phyloP scores from a whole-genome alignment of 331 rosid genomes.

The Acacia pycnantha region DNA sequence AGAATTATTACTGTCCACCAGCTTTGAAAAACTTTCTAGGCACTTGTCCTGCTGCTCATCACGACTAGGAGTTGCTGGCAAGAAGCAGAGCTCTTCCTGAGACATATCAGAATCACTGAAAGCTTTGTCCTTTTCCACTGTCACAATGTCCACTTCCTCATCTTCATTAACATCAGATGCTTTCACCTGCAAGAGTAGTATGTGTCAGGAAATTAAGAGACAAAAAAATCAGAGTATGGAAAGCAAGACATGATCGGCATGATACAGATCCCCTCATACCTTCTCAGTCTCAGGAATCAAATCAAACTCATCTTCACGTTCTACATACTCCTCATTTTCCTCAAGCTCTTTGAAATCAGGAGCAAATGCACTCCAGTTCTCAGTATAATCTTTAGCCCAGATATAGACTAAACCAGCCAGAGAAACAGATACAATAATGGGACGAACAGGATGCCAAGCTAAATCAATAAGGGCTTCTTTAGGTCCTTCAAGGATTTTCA shows the following conservation, averaged over 20 bases:
- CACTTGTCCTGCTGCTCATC: conserved; percentile 80
- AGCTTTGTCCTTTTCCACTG: conserved; percentile 78
- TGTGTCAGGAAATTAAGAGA: neutral
- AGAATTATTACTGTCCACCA: conserved; percentile 74
- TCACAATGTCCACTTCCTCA: conserved; percentile 81
- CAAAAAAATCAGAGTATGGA: neutral
- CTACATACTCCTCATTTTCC: conserved; percentile 91
- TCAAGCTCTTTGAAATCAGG: conserved; percentile 97
- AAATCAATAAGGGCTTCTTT: conserved; percentile 93
- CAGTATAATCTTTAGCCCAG: conserved; percentile 97
- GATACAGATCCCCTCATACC: conserved; percentile 43
- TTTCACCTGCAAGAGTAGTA: conserved; percentile 59
- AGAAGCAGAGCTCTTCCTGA: conserved; percentile 79
- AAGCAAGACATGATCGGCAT: neutral
- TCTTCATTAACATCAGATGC: conserved; percentile 79
- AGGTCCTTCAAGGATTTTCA: conserved; percentile 98
- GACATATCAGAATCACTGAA: conserved; percentile 95
- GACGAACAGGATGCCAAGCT: conserved; percentile 89
- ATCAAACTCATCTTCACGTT: conserved; percentile 95
- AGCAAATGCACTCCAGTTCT: conserved; percentile 99
- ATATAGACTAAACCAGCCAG: conserved; percentile 78
- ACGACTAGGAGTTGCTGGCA: conserved; percentile 80
- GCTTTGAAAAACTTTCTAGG: conserved; percentile 72
- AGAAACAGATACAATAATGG: conserved; percentile 82
- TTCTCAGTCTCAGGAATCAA: conserved; percentile 80